A percentile compares a stretch with the other conserved stretches of the same genome.
Evolutionary conservation across 208 protist genomes (phyloP).

Genomic region (Entamoeba invadens): DNA sequence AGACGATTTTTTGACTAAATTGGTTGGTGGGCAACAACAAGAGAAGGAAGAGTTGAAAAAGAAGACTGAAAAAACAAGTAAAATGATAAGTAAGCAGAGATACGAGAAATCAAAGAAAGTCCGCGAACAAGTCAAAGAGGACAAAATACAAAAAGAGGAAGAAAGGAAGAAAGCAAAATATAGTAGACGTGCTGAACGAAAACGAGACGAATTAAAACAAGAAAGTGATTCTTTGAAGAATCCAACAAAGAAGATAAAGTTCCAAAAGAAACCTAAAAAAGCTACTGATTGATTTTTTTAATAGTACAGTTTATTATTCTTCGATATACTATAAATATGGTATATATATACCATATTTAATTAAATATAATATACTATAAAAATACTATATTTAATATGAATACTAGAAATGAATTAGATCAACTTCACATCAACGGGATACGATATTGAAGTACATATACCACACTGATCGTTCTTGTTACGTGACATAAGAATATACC

Average conservation of each 20-base stretch:
- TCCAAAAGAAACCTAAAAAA: background rate
- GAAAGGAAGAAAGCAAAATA: background rate
- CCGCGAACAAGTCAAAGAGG: background rate
- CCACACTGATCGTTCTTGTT: background rate
- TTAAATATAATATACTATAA: no score
- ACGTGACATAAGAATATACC: background rate
- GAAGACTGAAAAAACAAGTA: background rate
- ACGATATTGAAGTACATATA: background rate
- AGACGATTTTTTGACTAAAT: background rate
- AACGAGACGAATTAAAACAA: background rate
- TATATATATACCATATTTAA: no score
- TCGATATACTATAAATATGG: no score
- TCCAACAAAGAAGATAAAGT: background rate
- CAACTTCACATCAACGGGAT: no score
- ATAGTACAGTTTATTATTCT: no score
- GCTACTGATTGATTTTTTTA: no score
- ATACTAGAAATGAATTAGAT: no score
- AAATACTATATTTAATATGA: no score
- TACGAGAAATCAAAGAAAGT: background rate
- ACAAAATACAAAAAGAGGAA: background rate
- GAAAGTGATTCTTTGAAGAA: background rate
- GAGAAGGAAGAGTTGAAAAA: background rate
- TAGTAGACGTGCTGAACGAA: background rate
- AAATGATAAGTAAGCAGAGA: background rate
- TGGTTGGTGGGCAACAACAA: background rate